phyloP scores from a whole-genome alignment of 2,329 filamentous ascomycete species.

The Penicillium sp. region DNA sequence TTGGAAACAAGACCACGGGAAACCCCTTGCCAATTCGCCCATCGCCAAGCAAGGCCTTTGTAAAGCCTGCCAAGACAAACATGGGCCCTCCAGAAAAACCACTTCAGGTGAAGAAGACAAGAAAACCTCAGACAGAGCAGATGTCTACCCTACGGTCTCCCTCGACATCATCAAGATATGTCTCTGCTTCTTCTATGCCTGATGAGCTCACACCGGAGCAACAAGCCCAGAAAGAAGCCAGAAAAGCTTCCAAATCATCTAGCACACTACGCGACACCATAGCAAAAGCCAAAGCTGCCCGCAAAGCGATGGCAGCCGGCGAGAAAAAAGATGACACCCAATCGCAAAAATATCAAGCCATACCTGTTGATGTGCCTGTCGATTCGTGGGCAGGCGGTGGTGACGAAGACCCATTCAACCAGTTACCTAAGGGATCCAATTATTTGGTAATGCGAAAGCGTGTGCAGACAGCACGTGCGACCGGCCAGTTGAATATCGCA shows the following conservation, averaged over 20 bases:
- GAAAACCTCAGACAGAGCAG: constrained; percentile 33
- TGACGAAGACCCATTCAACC: constrained; percentile 53
- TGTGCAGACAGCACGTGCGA: constrained; percentile 67
- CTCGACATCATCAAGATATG: constrained; percentile 31
- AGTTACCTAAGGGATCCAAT: constrained; percentile 55
- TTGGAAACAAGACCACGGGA: constrained; percentile 49
- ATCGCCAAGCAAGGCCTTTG: constrained; percentile 54
- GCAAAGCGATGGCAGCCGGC: constrained; percentile 50
- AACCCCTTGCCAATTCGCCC: constrained; percentile 51
- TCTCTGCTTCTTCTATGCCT: constrained; percentile 30
- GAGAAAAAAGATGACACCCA: constrained; percentile 12
- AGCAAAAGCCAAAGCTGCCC: constrained; percentile 83
- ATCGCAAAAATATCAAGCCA: constrained; percentile 12
- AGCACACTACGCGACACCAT: constrained; percentile 82
- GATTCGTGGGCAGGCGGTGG: constrained; percentile 49
- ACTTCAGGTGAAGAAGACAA: constrained; percentile 40
- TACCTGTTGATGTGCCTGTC: constrained; percentile 17
- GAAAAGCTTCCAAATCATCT: constrained; percentile 64
- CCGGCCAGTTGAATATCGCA: constrained; percentile 82
- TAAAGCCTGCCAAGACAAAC: constrained; percentile 50
- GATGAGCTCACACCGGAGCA: constrained; percentile 31
- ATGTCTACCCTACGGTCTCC: constrained; percentile 31
- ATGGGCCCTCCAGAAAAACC: constrained; percentile 31
- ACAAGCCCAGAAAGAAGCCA: constrained; percentile 33
- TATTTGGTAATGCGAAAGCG: constrained; percentile 69